Evolutionary conservation across 768 basidiomycete genomes (phyloP).

Genomic region (Tremella yokohamensis): DNA sequence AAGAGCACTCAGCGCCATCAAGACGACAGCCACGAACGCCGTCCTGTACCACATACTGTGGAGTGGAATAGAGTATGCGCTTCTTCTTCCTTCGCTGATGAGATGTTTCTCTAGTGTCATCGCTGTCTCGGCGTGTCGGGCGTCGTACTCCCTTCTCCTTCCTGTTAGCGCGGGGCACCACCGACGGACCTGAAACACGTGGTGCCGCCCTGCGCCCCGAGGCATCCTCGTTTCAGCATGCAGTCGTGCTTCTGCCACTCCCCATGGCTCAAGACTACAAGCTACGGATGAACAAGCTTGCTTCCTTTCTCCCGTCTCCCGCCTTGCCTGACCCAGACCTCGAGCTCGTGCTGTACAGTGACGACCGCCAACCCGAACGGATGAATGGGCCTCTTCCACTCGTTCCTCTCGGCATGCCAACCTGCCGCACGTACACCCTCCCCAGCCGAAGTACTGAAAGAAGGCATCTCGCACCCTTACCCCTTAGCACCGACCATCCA

Average conservation of each 20-base stretch:
- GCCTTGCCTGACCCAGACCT: no score
- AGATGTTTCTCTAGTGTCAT: no score
- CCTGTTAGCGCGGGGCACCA: neutral
- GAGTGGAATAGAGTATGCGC: neutral
- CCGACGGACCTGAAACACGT: neutral
- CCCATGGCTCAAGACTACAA: no score
- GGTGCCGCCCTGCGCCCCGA: neutral
- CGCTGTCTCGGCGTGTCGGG: no score
- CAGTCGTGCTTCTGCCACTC: no score
- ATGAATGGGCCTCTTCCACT: slow-evolving; percentile 3
- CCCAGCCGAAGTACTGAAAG: neutral
- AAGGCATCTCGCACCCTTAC: slow-evolving; percentile 18
- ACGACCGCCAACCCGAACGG: neutral
- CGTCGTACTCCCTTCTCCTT: no score
- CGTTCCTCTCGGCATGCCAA: neutral
- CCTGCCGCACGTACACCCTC: neutral
- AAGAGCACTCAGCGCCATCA: neutral
- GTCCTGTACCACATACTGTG: neutral
- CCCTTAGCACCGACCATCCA: neutral
- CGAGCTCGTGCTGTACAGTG: no score
- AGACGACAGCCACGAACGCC: neutral
- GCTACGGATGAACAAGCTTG: no score
- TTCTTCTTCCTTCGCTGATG: neutral
- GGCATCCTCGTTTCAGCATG: no score
- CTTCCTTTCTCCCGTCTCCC: no score